Conservation (phyloP, 257 asterid species). For the Nicotiana otophora region DNA sequence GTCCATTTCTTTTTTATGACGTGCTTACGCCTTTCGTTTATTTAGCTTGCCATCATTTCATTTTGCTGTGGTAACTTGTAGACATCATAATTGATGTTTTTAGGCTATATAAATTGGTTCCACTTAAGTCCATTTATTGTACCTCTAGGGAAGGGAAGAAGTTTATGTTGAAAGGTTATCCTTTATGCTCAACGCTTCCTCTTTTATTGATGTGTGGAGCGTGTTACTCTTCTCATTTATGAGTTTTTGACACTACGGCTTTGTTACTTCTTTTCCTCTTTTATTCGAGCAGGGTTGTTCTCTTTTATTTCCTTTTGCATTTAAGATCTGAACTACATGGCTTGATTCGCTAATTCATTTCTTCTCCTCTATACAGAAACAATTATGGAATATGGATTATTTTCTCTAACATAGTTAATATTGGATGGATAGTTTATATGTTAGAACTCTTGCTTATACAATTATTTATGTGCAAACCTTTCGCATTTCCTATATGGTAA, state of each 20-base stretch:
- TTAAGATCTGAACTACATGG: neutral
- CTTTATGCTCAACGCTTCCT: neutral
- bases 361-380: neutral
- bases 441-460: neutral
- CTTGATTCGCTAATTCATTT: neutral
- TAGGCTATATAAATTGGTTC: neutral
- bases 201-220: neutral
- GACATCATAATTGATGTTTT: constrained; percentile 1
- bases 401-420: neutral
- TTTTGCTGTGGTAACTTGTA: neutral
- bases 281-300: neutral
- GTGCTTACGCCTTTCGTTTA: too few species aligned
- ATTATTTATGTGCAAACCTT: neutral
- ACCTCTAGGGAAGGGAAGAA: neutral
- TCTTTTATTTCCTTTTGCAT: neutral
- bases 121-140: neutral
- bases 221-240: neutral
- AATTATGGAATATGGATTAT: neutral
- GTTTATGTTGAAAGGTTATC: neutral
- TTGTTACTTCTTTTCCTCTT: neutral
- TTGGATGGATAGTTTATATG: neutral
- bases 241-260: neutral
- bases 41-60: neutral
- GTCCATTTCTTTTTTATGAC: neutral
- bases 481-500: neutral